Conservation (phyloP, 495 filamentous ascomycete genomes). For the Friedmanniomyces simplex region DNA sequence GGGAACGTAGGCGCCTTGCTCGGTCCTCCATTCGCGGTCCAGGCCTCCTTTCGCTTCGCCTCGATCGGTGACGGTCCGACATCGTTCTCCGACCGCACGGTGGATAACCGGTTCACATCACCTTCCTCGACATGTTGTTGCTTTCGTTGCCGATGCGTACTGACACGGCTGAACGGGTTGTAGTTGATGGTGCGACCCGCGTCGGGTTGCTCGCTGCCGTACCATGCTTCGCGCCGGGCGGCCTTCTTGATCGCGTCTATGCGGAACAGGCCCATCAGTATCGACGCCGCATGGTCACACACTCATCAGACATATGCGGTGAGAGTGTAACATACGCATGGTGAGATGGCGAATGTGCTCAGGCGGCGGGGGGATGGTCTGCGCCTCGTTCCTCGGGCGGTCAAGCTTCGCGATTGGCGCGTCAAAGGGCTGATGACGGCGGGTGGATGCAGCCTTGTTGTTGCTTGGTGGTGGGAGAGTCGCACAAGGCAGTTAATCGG, state of each 20-base stretch:
- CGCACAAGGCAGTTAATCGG: no score
- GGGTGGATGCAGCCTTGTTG: no score
- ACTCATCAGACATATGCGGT: background rate
- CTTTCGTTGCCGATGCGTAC: background rate
- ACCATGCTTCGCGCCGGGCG: constrained; percentile 15
- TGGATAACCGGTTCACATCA: background rate
- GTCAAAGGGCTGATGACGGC: no score
- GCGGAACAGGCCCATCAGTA: constrained; percentile 7
- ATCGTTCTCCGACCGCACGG: constrained; percentile 11
- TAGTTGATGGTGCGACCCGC: background rate
- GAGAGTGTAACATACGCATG: background rate
- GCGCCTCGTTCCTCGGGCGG: no score
- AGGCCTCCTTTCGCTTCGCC: background rate
- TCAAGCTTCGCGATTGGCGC: no score
- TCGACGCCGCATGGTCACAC: background rate
- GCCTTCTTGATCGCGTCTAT: constrained; percentile 18
- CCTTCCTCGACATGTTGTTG: background rate
- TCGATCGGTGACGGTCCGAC: constrained; percentile 13
- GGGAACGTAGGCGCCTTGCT: constrained; percentile 12
- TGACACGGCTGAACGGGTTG: constrained; percentile 13
- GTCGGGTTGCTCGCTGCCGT: background rate
- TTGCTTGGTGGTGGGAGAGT: no score
- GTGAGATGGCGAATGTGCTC: background rate
- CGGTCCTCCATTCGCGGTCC: background rate
- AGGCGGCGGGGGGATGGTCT: no score